A percentile compares a stretch with the other conserved stretches of the same genome.
These are phyloP conservation scores for Prunus kanzakura DNA, from an alignment of 306 rosid species.

Conservation along the genomic window DNA sequence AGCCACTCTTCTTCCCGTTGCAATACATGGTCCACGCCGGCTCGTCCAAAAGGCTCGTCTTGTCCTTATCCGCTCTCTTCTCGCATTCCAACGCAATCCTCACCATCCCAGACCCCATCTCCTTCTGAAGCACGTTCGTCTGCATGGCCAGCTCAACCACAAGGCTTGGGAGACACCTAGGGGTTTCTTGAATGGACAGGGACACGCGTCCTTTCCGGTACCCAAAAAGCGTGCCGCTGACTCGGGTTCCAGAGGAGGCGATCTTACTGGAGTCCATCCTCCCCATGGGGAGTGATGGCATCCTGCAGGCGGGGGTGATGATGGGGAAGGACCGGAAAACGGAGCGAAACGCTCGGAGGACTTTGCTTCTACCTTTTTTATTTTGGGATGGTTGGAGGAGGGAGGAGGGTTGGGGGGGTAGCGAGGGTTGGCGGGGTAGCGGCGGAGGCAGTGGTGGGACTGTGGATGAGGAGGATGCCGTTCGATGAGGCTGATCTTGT, in stretches of 20 bases:
- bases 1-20: conserved; percentile 77
- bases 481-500: neutral
- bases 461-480: conserved; percentile 12
- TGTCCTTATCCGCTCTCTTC: conserved; percentile 58
- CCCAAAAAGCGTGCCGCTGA: conserved; percentile 70
- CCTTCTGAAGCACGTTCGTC: conserved; percentile 53
- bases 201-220: conserved; percentile 65
- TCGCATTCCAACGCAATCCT: conserved; percentile 82
- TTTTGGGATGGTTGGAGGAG: conserved; percentile 55
- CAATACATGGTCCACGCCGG: conserved; percentile 72
- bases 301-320: conserved; percentile 61
- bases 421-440: neutral
- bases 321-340: conserved; percentile 76
- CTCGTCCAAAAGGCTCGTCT: conserved; percentile 51
- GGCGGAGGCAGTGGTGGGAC: conserved; percentile 30
- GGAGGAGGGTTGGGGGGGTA: conserved; percentile 21
- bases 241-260: conserved; percentile 1
- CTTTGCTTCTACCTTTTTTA: conserved; percentile 43
- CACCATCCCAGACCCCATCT: conserved; percentile 67
- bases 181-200: conserved; percentile 59
- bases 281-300: conserved; percentile 38
- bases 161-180: conserved; percentile 44
- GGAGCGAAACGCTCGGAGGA: conserved; percentile 51
- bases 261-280: conserved; percentile 7
- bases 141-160: conserved; percentile 74